Percentiles rank a stretch among this genome's conserved stretches.
Evolutionary conservation across 306 rosid species (phyloP).

Genomic region (Trifolium fragiferum): DNA sequence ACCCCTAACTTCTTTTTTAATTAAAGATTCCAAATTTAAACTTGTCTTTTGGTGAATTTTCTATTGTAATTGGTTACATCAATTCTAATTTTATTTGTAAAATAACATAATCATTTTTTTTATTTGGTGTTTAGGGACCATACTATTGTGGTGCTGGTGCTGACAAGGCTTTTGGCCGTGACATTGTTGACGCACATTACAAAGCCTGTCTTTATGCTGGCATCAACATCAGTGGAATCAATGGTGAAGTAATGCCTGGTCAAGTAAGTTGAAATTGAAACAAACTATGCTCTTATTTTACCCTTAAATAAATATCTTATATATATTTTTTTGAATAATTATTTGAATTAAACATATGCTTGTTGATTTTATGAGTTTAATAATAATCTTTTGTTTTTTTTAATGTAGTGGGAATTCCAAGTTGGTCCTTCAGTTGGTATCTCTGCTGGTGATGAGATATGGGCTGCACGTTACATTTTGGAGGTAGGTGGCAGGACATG

Average conservation of each 20-base stretch:
- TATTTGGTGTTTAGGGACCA: slow-evolving; percentile 68
- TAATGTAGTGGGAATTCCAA: slow-evolving; percentile 91
- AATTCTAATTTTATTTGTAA: not conserved
- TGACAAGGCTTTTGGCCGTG: slow-evolving; percentile 92
- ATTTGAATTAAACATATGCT: not conserved
- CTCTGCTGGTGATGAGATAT: slow-evolving; percentile 83
- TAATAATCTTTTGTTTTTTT: slow-evolving; percentile 17
- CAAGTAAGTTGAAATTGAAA: slow-evolving; percentile 52
- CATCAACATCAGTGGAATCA: slow-evolving; percentile 83
- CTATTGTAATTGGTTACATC: not conserved
- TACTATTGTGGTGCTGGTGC: slow-evolving; percentile 87
- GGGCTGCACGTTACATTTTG: slow-evolving; percentile 96
- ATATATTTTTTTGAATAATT: not conserved
- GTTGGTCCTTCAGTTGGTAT: slow-evolving; percentile 94
- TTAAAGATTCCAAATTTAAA: not conserved
- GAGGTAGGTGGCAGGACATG: slow-evolving; percentile 84
- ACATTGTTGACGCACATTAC: slow-evolving; percentile 86
- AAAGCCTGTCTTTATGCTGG: slow-evolving; percentile 95
- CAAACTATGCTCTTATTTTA: not conserved
- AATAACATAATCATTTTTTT: slow-evolving; percentile 7
- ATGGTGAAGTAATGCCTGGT: slow-evolving; percentile 98
- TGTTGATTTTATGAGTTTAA: not conserved
- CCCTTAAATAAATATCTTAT: too few relatives aligned
- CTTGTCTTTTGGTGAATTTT: slow-evolving; percentile 2
- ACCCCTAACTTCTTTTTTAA: not conserved